Base-by-base conservation (phyloP, 2,329 filamentous ascomycete species). In the Chalara sp. region DNA sequence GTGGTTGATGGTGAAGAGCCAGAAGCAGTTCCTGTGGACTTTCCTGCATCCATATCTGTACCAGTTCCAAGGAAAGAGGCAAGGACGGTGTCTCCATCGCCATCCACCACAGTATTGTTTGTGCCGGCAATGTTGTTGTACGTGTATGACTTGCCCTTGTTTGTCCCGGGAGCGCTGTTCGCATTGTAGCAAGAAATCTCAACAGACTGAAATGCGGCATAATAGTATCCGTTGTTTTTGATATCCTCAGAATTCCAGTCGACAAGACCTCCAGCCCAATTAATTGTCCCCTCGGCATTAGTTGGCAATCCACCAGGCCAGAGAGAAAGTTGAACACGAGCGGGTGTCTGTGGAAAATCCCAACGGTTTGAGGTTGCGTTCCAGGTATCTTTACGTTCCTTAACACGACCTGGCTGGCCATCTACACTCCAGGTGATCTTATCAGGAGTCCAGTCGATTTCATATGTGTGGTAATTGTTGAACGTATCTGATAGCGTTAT, bases 371-470 rank as follows among this genome's bases (percentile, higher is more conserved):
- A 72, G 6, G 89, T 95, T 10, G 75, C 72, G 72, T 99, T 96
- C 83, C 86, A 97, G 10, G 93, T 97, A 37, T 89, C 81, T 12
- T 78, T 75, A 65, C 85, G 84, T 67, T 90, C 76, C 67, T 89
- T 76, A 29, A 80, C 85, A 54, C 93, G 89, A 57, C 85, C 80
- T 31, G 84, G 76, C 49, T 86, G 74, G 65, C 89, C 92, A 65
- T 99, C 90, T 46, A 99, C 79, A 53, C 81, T 79, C 93, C 93
- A 99, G 52, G 82, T 85, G 58, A 97, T 84, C 57, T 78, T 71
- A 57, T 97, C 92, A 10, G 89, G 88, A 3, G 84, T 86, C 93
- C 93, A 99, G 67, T 89, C 83, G 64, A 99, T 86, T 67, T 92
- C 89, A 72, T 97, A 99, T 39, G 86, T 86, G 75, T 99, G 93